phyloP scores from a whole-genome alignment of 768 basidiomycete genomes.

The Collybia sordida region DNA sequence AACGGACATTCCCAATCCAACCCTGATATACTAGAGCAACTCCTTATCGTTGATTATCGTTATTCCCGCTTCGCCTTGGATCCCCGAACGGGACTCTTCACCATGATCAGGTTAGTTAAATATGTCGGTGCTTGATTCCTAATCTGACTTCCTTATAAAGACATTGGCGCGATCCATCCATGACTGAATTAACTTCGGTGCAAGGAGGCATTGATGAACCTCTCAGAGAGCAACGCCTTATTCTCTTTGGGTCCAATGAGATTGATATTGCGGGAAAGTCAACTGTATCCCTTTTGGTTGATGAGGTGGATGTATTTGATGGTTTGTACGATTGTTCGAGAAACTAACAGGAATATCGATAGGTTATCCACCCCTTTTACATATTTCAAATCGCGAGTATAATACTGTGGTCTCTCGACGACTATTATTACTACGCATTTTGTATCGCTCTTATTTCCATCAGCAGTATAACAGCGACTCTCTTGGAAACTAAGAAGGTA shows the following conservation, averaged over 20 bases:
- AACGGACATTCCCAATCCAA: conserved; percentile 30
- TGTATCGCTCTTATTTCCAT: conserved; percentile 92
- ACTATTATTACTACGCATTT: conserved; percentile 97
- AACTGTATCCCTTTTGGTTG: conserved; percentile 71
- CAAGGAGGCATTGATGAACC: conserved; percentile 59
- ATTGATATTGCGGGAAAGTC: conserved; percentile 93
- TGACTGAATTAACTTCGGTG: conserved; percentile 62
- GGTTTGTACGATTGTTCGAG: too few species aligned
- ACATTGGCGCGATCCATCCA: conserved; percentile 86
- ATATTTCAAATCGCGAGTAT: conserved; percentile 98
- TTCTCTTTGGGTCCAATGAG: conserved; percentile 80
- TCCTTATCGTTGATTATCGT: conserved; percentile 85
- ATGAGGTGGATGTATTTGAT: conserved; percentile 60
- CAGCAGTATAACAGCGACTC: conserved; percentile 79
- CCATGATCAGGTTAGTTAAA: conserved; percentile 66
- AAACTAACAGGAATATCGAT: background rate
- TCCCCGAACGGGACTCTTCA: conserved; percentile 78
- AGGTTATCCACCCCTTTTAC: conserved; percentile 96
- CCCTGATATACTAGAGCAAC: conserved; percentile 40
- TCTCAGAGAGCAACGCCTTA: conserved; percentile 61
- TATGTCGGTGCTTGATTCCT: background rate
- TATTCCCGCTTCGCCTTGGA: conserved; percentile 91
- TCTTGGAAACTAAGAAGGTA: conserved; percentile 91
- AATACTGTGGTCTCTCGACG: conserved; percentile 89
- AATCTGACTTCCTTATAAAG: conserved; percentile 36